phyloP scores from a whole-genome alignment of 371 early-diverging fungal genomes.

The Phascolomyces articulosus region DNA sequence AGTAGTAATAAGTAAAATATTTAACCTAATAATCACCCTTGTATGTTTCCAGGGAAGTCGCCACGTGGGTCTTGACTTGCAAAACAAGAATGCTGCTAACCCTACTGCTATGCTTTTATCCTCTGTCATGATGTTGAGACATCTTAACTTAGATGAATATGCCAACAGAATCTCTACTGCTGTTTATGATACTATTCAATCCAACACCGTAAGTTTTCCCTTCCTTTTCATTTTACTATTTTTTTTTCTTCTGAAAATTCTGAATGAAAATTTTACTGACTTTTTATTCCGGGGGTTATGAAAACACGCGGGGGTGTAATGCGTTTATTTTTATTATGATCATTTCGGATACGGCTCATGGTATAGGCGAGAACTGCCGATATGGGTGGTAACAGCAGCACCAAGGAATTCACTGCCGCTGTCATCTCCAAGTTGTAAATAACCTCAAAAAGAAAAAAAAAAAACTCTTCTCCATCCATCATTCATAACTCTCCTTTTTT shows the following conservation, averaged over 20 bases:
- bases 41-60: slow-evolving; percentile 73
- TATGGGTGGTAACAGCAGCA: slow-evolving; percentile 59
- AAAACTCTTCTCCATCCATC: no score
- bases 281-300: background rate
- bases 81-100: slow-evolving; percentile 89
- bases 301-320: background rate
- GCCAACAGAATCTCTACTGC: slow-evolving; percentile 88
- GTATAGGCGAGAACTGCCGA: slow-evolving; percentile 35
- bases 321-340: no score
- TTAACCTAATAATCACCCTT: background rate
- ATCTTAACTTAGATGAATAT: slow-evolving; percentile 81
- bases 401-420: slow-evolving; percentile 90
- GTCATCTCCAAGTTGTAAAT: slow-evolving; percentile 70
- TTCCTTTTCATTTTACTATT: no score
- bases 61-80: slow-evolving; percentile 93
- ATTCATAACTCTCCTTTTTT: background rate
- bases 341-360: background rate
- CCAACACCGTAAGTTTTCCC: slow-evolving; percentile 43
- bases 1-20: background rate
- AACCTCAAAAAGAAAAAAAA: background rate
- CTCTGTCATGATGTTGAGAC: slow-evolving; percentile 96
- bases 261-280: slow-evolving; percentile 26
- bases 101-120: slow-evolving; percentile 95
- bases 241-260: background rate
- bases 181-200: slow-evolving; percentile 79